Percentiles rank a stretch among this genome's conserved stretches.
phyloP scores from a whole-genome alignment of 805 yeast species.

The Candida loeiensis region DNA sequence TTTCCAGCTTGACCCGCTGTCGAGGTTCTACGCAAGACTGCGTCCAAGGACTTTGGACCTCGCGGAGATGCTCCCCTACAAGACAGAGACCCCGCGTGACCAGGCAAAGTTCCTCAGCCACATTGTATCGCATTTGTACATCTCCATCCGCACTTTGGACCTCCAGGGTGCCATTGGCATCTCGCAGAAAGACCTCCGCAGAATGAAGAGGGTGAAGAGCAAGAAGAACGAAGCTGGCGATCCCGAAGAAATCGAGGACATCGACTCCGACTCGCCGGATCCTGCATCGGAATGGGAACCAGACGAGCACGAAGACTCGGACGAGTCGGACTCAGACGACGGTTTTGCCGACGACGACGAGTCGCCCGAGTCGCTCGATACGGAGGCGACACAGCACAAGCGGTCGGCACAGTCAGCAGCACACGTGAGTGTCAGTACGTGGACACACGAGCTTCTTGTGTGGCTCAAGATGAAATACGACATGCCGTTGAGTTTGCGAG shows the following conservation, averaged over 20 bases:
- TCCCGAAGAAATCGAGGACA: conserved; percentile 20
- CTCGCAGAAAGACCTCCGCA: conserved; percentile 60
- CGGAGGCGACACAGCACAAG: conserved; percentile 50
- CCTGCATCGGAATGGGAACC: conserved; percentile 17
- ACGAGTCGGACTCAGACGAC: conserved; percentile 5
- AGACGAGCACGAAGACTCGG: conserved; percentile 6
- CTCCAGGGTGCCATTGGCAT: conserved; percentile 66
- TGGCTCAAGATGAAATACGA: conserved; percentile 77
- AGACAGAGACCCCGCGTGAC: conserved; percentile 62
- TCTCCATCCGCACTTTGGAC: conserved; percentile 73
- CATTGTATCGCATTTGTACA: conserved; percentile 74
- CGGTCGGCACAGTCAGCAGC: conserved; percentile 60
- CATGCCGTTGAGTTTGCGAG: conserved; percentile 64
- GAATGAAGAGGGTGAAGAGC: conserved; percentile 19
- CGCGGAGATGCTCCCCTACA: conserved; percentile 63
- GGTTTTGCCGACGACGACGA: conserved; percentile 28
- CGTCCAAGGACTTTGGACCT: conserved; percentile 41
- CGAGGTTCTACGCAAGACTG: conserved; percentile 36
- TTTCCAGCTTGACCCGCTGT: conserved; percentile 31
- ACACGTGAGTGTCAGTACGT: conserved; percentile 68
- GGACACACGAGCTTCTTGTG: conserved; percentile 82
- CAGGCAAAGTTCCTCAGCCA: conserved; percentile 72
- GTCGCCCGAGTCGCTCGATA: conserved; percentile 32
- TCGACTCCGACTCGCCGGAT: conserved; percentile 23
- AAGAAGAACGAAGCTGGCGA: background rate